Conservation (phyloP, 129 eudicot species). For the Lonicera japonica region DNA sequence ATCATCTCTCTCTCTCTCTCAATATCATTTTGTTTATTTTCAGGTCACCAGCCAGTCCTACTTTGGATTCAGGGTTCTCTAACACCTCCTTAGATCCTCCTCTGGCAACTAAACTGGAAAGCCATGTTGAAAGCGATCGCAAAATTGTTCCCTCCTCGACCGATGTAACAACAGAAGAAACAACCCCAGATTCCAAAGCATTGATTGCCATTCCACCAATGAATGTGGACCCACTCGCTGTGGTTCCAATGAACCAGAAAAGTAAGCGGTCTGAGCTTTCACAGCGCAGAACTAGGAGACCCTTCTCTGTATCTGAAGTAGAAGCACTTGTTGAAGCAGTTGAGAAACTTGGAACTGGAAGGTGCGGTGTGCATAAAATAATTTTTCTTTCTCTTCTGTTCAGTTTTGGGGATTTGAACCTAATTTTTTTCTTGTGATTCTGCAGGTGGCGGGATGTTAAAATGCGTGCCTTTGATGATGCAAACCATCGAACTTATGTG, state of each 20-base stretch:
- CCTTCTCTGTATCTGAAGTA: constrained; percentile 92
- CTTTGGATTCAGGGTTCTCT: constrained; percentile 4
- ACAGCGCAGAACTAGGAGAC: constrained; percentile 85
- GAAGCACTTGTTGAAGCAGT: constrained; percentile 98
- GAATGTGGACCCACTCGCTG: constrained; percentile 36
- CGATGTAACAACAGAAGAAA: constrained; percentile 3
- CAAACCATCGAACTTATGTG: constrained; percentile 95
- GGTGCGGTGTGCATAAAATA: constrained; percentile 26
- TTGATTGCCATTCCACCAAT: constrained; percentile 44
- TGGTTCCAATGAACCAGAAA: constrained; percentile 53
- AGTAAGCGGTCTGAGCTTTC: constrained; percentile 54
- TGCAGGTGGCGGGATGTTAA: constrained; percentile 98
- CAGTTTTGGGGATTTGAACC: background rate
- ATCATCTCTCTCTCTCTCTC: background rate
- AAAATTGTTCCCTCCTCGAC: constrained; percentile 12
- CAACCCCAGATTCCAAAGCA: constrained; percentile 47
- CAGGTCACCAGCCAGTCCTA: constrained; percentile 10
- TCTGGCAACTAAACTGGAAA: constrained; percentile 2
- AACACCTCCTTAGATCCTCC: constrained; percentile 3
- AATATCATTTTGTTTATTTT: background rate
- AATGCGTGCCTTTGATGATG: constrained; percentile 84
- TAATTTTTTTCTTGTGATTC: background rate
- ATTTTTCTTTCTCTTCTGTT: background rate
- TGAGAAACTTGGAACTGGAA: constrained; percentile 96
- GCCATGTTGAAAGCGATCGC: constrained; percentile 1